Percentiles rank a stretch among this genome's conserved stretches.
Evolutionary conservation across 441 rosid genomes (phyloP).

Genomic region (Aquilaria agallochum): DNA sequence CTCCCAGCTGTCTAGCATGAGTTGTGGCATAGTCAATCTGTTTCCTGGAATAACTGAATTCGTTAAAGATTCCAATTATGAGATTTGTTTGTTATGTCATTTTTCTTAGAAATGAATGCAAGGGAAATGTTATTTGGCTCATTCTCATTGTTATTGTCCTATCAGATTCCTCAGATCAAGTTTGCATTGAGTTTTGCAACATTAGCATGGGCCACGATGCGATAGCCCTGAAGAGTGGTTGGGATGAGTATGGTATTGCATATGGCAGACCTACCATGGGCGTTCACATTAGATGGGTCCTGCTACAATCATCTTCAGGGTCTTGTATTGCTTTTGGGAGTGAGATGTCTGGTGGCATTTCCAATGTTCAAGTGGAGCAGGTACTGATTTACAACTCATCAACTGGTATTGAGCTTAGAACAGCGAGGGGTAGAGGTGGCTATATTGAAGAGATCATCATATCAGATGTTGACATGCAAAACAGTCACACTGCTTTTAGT

Average conservation of each 20-base stretch:
- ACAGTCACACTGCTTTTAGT: conserved; percentile 37
- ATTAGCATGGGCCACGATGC: conserved; percentile 72
- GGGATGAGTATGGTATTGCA: conserved; percentile 90
- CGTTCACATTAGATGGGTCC: conserved; percentile 54
- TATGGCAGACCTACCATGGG: conserved; percentile 55
- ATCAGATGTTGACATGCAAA: conserved; percentile 35
- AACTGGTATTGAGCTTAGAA: conserved; percentile 61
- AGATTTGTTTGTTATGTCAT: background rate
- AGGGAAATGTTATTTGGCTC: background rate
- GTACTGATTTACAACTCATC: conserved; percentile 40
- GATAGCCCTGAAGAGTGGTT: conserved; percentile 80
- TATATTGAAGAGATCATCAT: conserved; percentile 54
- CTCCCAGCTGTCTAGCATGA: background rate
- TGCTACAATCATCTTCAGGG: conserved; percentile 60
- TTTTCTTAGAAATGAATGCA: conserved; percentile 2
- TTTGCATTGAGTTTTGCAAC: conserved; percentile 80
- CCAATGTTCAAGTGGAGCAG: conserved; percentile 44
- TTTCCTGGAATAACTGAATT: background rate
- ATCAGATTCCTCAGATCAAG: conserved; percentile 80
- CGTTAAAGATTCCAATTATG: no score
- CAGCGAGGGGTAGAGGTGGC: conserved; percentile 79
- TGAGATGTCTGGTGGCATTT: conserved; percentile 97
- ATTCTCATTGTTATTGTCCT: background rate
- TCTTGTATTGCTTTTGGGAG: conserved; percentile 81
- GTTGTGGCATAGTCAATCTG: background rate